A percentile compares a stretch with the other conserved stretches of the same genome.
phyloP scores from a whole-genome alignment of 805 yeast species.

The Cyberlindnera maritima region DNA sequence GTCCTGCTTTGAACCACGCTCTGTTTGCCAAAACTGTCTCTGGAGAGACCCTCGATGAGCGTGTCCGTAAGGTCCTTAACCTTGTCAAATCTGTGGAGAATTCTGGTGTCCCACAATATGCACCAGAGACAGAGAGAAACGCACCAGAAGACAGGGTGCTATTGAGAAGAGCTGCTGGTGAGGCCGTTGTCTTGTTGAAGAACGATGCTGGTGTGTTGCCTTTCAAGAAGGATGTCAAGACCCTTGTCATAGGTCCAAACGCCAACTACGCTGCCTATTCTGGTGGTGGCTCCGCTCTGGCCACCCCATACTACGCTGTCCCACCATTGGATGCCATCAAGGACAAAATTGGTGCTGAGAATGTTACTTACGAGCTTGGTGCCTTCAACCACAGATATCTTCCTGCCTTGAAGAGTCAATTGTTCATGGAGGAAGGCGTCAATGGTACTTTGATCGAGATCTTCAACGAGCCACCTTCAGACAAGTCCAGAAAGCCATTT shows the following conservation, averaged over 20 bases:
- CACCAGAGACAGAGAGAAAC: slow-evolving; percentile 38
- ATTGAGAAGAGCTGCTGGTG: slow-evolving; percentile 45
- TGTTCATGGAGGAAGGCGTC: slow-evolving; percentile 10
- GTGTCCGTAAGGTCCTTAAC: slow-evolving; percentile 45
- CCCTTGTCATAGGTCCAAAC: slow-evolving; percentile 60
- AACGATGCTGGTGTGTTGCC: slow-evolving; percentile 50
- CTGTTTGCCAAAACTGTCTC: slow-evolving; percentile 37
- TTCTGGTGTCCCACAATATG: slow-evolving; percentile 41
- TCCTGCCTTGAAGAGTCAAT: slow-evolving; percentile 29
- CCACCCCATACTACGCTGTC: slow-evolving; percentile 44
- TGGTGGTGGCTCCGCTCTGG: slow-evolving; percentile 64
- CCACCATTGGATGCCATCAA: slow-evolving; percentile 48
- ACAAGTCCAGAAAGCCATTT: slow-evolving; percentile 27
- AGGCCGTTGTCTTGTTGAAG: slow-evolving; percentile 54
- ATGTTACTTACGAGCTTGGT: slow-evolving; percentile 32
- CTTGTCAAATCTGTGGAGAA: slow-evolving; percentile 43
- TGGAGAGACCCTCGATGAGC: slow-evolving; percentile 41
- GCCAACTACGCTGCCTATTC: slow-evolving; percentile 48
- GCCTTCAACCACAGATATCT: slow-evolving; percentile 33
- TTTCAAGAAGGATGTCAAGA: slow-evolving; percentile 37
- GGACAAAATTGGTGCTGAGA: slow-evolving; percentile 22
- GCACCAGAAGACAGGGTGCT: slow-evolving; percentile 39
- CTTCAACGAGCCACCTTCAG: slow-evolving; percentile 22
- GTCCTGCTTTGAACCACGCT: slow-evolving; percentile 34
- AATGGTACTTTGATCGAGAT: slow-evolving; percentile 27